phyloP scores from a whole-genome alignment of 1,284 basidiomycete species.

The Trametes polyzona region DNA sequence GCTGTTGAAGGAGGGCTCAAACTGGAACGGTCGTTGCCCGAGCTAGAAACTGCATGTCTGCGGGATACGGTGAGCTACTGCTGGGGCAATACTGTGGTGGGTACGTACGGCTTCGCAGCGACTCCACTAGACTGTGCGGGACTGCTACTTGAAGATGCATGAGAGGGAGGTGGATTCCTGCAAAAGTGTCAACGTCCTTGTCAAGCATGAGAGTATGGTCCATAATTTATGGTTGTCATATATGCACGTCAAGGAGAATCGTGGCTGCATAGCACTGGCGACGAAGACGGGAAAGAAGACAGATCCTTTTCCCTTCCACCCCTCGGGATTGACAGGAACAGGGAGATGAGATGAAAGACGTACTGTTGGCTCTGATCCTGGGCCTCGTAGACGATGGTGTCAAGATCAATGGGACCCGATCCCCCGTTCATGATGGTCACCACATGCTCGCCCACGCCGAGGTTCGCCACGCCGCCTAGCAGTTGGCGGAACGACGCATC shows the following conservation, averaged over 20 bases:
- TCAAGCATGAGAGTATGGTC: background rate
- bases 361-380: slow-evolving; percentile 44
- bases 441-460: slow-evolving; percentile 50
- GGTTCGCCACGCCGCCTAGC: slow-evolving; percentile 45
- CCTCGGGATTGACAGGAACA: background rate
- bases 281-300: background rate
- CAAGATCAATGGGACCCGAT: slow-evolving; percentile 51
- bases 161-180: background rate
- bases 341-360: slow-evolving; percentile 16
- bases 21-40: background rate
- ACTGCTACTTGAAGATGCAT: background rate
- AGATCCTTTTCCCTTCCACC: background rate
- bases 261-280: no score
- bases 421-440: slow-evolving; percentile 49
- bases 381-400: slow-evolving; percentile 48
- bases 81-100: background rate
- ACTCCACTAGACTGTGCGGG: background rate
- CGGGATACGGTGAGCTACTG: background rate
- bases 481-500: slow-evolving; percentile 41
- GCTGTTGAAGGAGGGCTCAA: background rate
- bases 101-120: slow-evolving; percentile 14
- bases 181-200: background rate
- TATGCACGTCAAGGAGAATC: no score
- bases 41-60: background rate
- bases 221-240: no score